Base-by-base conservation (phyloP, 805 yeast genomes). In the Tetrapisispora iriomotensis region DNA sequence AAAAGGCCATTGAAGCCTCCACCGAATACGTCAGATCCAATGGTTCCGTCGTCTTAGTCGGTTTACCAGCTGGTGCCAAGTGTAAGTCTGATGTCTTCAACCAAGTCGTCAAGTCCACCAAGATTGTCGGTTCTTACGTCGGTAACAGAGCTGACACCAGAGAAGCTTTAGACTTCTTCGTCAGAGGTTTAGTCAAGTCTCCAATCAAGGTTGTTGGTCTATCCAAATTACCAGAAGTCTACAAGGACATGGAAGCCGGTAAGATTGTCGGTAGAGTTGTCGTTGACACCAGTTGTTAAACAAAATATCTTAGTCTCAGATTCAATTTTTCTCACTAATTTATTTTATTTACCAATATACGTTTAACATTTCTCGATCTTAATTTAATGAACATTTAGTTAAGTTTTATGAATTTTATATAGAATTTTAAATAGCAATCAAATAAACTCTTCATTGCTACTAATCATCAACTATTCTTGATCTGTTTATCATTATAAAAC, bases 191-290 rank as follows among this genome's bases (percentile, higher is more conserved):
- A 58, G 80, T 81, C 60, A 69, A 72, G 61, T 74, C 84, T 46
- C 83, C 85, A 51, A 77, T 82, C 67, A 74, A 75, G 68, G 59
- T 86, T 61, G 86, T 78, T 39, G 86, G 87, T 42, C 71, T 84
- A 53, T 75, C 86, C 43, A 77, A 77, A 55, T 70, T 83, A 53
- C 76, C 82, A 49, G 62, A 61, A 41, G 80, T 85, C 47, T 85
- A 73, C 69, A 71, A 76, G 50, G 70, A 75, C 62, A 86, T 86
- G 95, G 81, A 73, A 64, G 71, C 77, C 65, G 94, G 94, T 56
- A 75, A 81, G 70, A 79, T 86, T 57, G 74, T 79, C 50, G 95
- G 95, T 60, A 76, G 95, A 67, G 79, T 79, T 63, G 95, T 85
- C 43, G 79, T 85, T 53, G 94, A 85, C 72, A 77, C 82, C 39